These are phyloP conservation scores for Capsella bursapastoris DNA, from an alignment of 345 rosid species.

Conservation along the genomic window DNA sequence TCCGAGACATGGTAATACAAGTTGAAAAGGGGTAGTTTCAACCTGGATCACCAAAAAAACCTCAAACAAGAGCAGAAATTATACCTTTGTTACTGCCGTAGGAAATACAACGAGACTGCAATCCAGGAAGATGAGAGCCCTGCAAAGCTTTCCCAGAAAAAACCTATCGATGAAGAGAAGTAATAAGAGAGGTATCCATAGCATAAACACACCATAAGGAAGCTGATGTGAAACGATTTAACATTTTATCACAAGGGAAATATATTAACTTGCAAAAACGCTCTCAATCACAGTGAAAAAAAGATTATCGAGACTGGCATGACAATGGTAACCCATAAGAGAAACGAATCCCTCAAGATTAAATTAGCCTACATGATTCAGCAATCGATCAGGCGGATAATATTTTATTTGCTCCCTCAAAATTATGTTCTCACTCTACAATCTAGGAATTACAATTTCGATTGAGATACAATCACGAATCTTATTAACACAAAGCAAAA, in stretches of 20 bases:
- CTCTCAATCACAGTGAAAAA: not conserved
- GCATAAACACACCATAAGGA: conserved; percentile 6
- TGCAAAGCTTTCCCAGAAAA: conserved; percentile 61
- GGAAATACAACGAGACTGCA: conserved; percentile 53
- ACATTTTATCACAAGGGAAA: not conserved
- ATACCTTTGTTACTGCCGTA: conserved; percentile 70
- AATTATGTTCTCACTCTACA: not conserved
- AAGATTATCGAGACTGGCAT: not conserved
- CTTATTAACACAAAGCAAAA: not conserved
- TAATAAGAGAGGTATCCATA: not conserved
- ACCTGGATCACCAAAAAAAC: not conserved
- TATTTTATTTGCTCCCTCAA: not conserved
- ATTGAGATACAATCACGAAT: conserved; percentile 12
- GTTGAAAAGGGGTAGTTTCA: conserved; percentile 12
- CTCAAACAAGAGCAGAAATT: not conserved
- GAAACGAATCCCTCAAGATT: not conserved
- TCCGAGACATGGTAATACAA: not conserved
- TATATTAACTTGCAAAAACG: not conserved
- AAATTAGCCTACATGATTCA: conserved; percentile 18
- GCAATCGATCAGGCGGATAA: not conserved
- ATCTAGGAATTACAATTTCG: conserved; percentile 16
- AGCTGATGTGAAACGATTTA: not conserved
- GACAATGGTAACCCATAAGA: not conserved
- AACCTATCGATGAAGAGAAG: conserved; percentile 47
- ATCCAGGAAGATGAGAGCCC: conserved; percentile 52